These are phyloP conservation scores for Delphinella strobiligena DNA, from an alignment of 2,329 filamentous ascomycete genomes.

Conservation along the genomic window DNA sequence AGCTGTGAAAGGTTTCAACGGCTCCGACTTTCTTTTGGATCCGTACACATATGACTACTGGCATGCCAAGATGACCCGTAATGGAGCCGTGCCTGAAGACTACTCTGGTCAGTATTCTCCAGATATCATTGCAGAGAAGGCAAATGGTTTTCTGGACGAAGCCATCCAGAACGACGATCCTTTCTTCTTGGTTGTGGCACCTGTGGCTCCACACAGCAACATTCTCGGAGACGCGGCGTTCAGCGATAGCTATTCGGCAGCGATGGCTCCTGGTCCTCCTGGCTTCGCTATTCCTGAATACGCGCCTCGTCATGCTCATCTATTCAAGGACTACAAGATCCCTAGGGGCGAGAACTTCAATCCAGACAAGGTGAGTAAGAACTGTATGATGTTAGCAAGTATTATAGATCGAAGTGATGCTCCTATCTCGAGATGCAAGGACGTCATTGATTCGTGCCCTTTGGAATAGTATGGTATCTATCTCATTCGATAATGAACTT, in stretches of 20 bases:
- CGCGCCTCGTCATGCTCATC: constrained; percentile 42
- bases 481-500: too few species aligned
- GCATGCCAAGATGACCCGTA: constrained; percentile 50
- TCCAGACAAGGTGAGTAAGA: constrained; percentile 11
- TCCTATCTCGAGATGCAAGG: too few species aligned
- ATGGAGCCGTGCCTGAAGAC: constrained; percentile 42
- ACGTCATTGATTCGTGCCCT: too few species aligned
- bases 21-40: constrained; percentile 38
- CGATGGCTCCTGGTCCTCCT: constrained; percentile 4
- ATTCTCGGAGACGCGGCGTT: constrained; percentile 3
- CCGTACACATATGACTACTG: constrained; percentile 57
- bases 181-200: constrained; percentile 21
- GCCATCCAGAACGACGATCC: constrained; percentile 11
- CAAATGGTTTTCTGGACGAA: constrained; percentile 43
- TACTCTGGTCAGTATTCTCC: constrained; percentile 44
- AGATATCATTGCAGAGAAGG: constrained; percentile 49
- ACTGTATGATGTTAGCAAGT: background rate
- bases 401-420: too few species aligned
- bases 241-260: background rate
- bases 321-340: constrained; percentile 43
- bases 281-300: constrained; percentile 26
- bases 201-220: constrained; percentile 19
- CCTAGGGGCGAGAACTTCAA: constrained; percentile 43
- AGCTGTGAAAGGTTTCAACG: constrained; percentile 46
- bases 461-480: too few species aligned